phyloP scores from a whole-genome alignment of 495 filamentous ascomycete species.

The Aspergillus nanangensis region DNA sequence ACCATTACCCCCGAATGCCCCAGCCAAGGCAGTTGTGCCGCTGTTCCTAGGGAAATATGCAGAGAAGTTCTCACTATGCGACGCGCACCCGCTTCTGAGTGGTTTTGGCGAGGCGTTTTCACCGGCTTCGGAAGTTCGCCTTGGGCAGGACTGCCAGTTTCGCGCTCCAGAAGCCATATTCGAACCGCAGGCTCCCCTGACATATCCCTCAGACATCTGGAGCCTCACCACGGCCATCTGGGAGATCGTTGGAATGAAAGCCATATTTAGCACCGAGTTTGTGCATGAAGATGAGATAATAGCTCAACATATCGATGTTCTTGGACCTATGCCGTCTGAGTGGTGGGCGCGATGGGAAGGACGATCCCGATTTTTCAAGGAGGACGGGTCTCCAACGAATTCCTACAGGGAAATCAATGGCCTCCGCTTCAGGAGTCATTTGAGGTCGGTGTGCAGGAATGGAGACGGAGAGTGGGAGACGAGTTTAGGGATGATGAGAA shows the following conservation, averaged over 20 bases:
- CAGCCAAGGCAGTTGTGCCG: slow-evolving; percentile 23
- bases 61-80: slow-evolving; percentile 20
- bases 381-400: slow-evolving; percentile 19
- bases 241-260: slow-evolving; percentile 34
- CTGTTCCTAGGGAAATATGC: slow-evolving; percentile 27
- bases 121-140: slow-evolving; percentile 14
- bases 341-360: slow-evolving; percentile 29
- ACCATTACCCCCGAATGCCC: slow-evolving; percentile 16
- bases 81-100: slow-evolving; percentile 21
- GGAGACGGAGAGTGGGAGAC: slow-evolving; percentile 12
- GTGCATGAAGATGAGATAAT: slow-evolving; percentile 20
- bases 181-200: slow-evolving; percentile 19
- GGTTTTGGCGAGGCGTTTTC: slow-evolving; percentile 35
- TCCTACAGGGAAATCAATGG: slow-evolving; percentile 14
- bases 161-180: slow-evolving; percentile 32
- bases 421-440: slow-evolving; percentile 22
- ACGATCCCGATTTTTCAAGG: slow-evolving; percentile 20
- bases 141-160: slow-evolving; percentile 25
- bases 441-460: slow-evolving; percentile 25
- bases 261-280: slow-evolving; percentile 27
- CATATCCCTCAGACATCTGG: slow-evolving; percentile 33
- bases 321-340: slow-evolving; percentile 24
- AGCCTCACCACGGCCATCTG: slow-evolving; percentile 30
- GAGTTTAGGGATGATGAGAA: slow-evolving; percentile 18
- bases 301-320: slow-evolving; percentile 24